These are phyloP conservation scores for Cercospora nicotianae DNA, from an alignment of 2,329 filamentous ascomycete species.

Conservation along the genomic window DNA sequence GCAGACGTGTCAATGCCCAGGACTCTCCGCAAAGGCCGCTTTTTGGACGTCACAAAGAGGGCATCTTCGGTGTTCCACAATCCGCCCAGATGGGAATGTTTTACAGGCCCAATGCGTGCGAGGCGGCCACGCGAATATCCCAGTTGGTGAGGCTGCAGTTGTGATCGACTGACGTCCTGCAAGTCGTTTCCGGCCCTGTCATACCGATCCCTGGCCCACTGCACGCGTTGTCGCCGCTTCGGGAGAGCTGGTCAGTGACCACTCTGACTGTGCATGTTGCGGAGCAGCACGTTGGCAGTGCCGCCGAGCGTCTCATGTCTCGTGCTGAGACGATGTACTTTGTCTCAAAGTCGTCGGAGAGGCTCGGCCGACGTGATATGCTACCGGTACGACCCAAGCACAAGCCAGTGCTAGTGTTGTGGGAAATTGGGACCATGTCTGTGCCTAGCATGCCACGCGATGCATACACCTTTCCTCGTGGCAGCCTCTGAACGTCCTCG, in stretches of 20 bases:
- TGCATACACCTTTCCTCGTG: slow-evolving; percentile 10
- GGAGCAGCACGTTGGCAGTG: not conserved
- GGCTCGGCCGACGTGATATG: slow-evolving; percentile 1
- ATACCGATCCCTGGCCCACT: not conserved
- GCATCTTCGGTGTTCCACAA: not conserved
- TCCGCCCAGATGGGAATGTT: not conserved
- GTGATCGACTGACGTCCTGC: slow-evolving; percentile 1
- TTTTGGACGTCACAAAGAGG: not conserved
- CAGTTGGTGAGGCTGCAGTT: not conserved
- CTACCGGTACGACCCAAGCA: not conserved
- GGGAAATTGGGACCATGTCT: not conserved
- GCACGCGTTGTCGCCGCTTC: not conserved
- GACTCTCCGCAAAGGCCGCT: not conserved
- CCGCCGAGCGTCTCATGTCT: slow-evolving; percentile 1
- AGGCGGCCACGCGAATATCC: not conserved
- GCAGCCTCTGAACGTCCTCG: slow-evolving; percentile 9
- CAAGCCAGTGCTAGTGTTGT: not conserved
- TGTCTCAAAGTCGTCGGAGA: not conserved
- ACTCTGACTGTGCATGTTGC: not conserved
- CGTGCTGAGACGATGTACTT: not conserved
- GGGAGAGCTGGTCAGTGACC: not conserved
- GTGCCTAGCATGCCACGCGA: not conserved
- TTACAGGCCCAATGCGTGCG: not conserved
- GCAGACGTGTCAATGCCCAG: not conserved
- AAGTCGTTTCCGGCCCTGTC: not conserved